Base-by-base conservation (phyloP, 768 basidiomycete species). In the Amanita muscaria region DNA sequence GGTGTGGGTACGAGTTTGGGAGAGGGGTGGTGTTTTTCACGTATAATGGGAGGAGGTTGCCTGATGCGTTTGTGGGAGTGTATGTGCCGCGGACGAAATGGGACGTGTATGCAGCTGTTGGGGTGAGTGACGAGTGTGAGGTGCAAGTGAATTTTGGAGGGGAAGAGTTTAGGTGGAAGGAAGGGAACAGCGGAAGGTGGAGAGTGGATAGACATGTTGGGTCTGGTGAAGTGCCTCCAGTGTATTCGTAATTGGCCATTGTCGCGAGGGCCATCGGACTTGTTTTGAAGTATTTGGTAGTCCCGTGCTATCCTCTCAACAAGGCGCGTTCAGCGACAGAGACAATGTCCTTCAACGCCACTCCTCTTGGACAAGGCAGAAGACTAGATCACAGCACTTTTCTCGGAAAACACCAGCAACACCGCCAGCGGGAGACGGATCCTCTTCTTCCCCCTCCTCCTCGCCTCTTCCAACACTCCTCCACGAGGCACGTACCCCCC, bases 271-370 rank as follows among this genome's bases (percentile, higher is more conserved):
- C n/a, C n/a, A n/a, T n/a, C n/a, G n/a, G n/a, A n/a, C n/a, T n/a
- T 32, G 31, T 32, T 32, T 4, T 32, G 31, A 15, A 15, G 16
- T 32, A 11, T 32, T 32, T 32, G 31, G n/a, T n/a, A n/a, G n/a
- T n/a, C n/a, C n/a, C n/a, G n/a, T n/a, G n/a, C n/a, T n/a, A n/a
- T n/a, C n/a, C n/a, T n/a, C n/a, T n/a, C n/a, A n/a, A n/a, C n/a
- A n/a, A n/a, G n/a, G n/a, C n/a, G n/a, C n/a, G n/a, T n/a, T n/a
- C n/a, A n/a, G n/a, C n/a, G n/a, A n/a, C n/a, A n/a, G n/a, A n/a
- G n/a, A n/a, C n/a, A n/a, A 89, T 89, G 86, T 88, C 85, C 65
- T 89, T 89, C 79, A 74, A 83, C 61, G 74, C 79, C 63, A 88
- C 86, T 61, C 83, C 86, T 46, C 66, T 88, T 53, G 82, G 80